A percentile compares a stretch with the other conserved stretches of the same genome.
Conservation (phyloP, 2,329 filamentous ascomycete genomes). For the Aspergillus pseudoterreus region DNA sequence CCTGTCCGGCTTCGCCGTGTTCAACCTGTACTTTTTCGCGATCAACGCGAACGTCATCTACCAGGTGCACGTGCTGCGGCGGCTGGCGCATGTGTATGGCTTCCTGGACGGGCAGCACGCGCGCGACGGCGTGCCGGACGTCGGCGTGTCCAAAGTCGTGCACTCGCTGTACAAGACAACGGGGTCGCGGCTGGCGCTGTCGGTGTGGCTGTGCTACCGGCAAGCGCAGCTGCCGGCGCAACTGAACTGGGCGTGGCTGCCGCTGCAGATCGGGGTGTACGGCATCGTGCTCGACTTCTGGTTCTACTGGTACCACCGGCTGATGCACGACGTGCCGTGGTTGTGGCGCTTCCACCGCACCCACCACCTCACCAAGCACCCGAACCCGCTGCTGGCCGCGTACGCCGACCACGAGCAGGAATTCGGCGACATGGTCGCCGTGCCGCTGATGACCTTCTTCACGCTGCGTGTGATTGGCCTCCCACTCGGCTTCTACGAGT, state of each 20-base stretch:
- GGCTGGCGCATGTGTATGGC: conserved; percentile 5
- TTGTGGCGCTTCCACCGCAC: conserved; percentile 14
- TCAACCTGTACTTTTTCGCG: conserved; percentile 10
- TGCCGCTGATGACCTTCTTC: conserved; percentile 5
- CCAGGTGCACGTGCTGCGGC: conserved; percentile 6
- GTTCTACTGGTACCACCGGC: conserved; percentile 13
- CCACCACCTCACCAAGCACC: conserved; percentile 13
- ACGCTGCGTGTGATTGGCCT: conserved; percentile 3
- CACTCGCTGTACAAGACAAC: conserved; percentile 5
- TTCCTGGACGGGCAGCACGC: conserved; percentile 12
- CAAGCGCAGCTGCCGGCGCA: not conserved
- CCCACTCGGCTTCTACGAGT: conserved; percentile 10
- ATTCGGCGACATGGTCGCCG: conserved; percentile 9
- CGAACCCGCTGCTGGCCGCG: conserved; percentile 6
- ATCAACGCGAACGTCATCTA: conserved; percentile 6
- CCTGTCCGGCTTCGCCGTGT: conserved; percentile 3
- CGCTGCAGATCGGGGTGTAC: conserved; percentile 6
- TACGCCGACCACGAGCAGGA: conserved; percentile 13
- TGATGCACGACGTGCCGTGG: conserved; percentile 7
- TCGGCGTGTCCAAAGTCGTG: conserved; percentile 5
- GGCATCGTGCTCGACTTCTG: conserved; percentile 15
- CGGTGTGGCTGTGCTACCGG: conserved; percentile 5
- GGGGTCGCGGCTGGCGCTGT: not conserved
- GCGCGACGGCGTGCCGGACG: conserved; percentile 11
- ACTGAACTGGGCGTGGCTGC: conserved; percentile 2